Conservation (phyloP, 2,329 filamentous ascomycete species). For the Aspergillus sp. region DNA sequence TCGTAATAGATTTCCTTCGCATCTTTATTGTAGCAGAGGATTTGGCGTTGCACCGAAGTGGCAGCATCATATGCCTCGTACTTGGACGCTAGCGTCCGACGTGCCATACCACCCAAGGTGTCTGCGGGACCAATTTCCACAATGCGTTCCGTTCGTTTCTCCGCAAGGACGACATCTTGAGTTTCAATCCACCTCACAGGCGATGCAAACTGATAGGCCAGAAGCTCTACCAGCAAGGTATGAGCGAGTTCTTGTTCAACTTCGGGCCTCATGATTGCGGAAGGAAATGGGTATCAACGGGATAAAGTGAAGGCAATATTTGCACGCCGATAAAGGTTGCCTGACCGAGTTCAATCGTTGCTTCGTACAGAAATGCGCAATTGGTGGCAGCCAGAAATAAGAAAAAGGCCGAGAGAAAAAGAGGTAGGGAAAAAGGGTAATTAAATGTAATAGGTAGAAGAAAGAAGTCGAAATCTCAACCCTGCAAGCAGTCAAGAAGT, state of each 20-base stretch:
- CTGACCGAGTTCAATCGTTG: neutral
- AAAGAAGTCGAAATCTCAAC: neutral
- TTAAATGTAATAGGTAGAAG: neutral
- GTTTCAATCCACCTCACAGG: conserved; percentile 99
- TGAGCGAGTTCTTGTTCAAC: conserved; percentile 98
- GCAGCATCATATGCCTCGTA: conserved; percentile 98
- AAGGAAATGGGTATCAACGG: conserved; percentile 10
- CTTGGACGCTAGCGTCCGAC: conserved; percentile 89
- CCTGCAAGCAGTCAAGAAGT: no score
- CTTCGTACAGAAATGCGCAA: neutral
- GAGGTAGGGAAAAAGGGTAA: neutral
- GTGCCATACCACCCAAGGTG: conserved; percentile 95
- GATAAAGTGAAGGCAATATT: conserved; percentile 1
- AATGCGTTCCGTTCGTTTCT: conserved; percentile 93
- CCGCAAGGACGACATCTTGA: conserved; percentile 97
- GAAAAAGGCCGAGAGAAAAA: neutral
- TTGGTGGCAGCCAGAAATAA: neutral
- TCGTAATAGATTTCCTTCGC: conserved; percentile 99
- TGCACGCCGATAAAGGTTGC: no score
- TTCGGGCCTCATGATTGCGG: conserved; percentile 82
- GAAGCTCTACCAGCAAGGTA: conserved; percentile 94
- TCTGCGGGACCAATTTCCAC: conserved; percentile 97
- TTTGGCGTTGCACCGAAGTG: conserved; percentile 92
- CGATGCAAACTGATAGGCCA: conserved; percentile 98
- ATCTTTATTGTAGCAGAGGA: conserved; percentile 99